A percentile compares a stretch with the other conserved stretches of the same genome.
phyloP scores from a whole-genome alignment of 1,284 basidiomycete species.

The Chalciporus sp. region DNA sequence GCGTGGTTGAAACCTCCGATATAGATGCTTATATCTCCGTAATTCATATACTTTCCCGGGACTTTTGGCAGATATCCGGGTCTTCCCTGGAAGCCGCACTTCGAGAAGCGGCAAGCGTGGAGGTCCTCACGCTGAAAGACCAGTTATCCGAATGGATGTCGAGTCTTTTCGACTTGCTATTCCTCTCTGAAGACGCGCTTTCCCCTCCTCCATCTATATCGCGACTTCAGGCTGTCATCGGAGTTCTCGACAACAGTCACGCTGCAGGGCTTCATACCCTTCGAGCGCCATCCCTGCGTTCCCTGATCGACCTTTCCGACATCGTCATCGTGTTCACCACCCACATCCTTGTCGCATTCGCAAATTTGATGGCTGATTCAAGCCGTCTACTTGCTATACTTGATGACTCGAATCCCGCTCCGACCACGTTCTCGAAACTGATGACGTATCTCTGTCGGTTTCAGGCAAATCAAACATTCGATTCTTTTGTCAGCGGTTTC shows the following conservation, averaged over 20 bases:
- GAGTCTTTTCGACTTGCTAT: slow-evolving; percentile 27
- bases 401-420: slow-evolving; percentile 29
- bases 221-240: slow-evolving; percentile 16
- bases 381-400: slow-evolving; percentile 26
- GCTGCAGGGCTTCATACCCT: slow-evolving; percentile 16
- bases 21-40: slow-evolving; percentile 26
- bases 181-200: slow-evolving; percentile 6
- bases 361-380: slow-evolving; percentile 6
- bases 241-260: slow-evolving; percentile 24
- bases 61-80: slow-evolving; percentile 11
- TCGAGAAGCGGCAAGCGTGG: neutral
- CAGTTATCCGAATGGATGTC: slow-evolving; percentile 29
- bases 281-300: slow-evolving; percentile 12
- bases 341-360: slow-evolving; percentile 28
- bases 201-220: slow-evolving; percentile 3
- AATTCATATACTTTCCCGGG: slow-evolving; percentile 14
- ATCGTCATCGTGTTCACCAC: slow-evolving; percentile 34
- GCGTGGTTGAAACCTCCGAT: slow-evolving; percentile 23
- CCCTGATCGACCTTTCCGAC: slow-evolving; percentile 28
- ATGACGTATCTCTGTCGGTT: slow-evolving; percentile 19
- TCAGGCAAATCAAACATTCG: slow-evolving; percentile 13
- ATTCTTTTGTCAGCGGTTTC: slow-evolving; percentile 22
- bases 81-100: slow-evolving; percentile 1
- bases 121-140: slow-evolving; percentile 14
- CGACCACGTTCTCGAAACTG: slow-evolving; percentile 37